Evolutionary conservation across 2,329 filamentous ascomycete genomes (phyloP).

Genomic region (Fusarium sp.): DNA sequence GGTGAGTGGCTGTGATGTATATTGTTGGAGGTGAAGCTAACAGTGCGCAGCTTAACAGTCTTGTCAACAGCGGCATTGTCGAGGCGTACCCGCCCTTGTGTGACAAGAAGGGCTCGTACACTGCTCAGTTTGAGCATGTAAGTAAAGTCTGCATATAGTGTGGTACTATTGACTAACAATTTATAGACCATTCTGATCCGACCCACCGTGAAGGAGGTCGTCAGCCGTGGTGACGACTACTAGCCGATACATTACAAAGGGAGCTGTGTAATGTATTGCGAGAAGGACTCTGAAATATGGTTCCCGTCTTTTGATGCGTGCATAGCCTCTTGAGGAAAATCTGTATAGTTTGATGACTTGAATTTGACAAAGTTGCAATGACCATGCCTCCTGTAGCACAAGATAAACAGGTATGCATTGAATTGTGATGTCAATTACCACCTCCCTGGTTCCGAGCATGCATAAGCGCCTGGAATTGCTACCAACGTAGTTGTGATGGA

Average conservation of each 20-base stretch:
- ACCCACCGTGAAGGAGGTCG: slow-evolving; percentile 86
- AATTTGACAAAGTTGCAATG: neutral
- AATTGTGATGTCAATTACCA: neutral
- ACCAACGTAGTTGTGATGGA: slow-evolving; percentile 14
- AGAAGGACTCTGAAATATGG: slow-evolving; percentile 48
- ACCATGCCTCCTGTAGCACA: neutral
- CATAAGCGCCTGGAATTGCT: slow-evolving; percentile 13
- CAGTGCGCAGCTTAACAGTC: slow-evolving; percentile 77
- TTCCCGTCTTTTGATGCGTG: slow-evolving; percentile 36
- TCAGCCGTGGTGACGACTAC: slow-evolving; percentile 88
- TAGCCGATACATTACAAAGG: slow-evolving; percentile 53
- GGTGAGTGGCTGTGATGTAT: slow-evolving; percentile 62
- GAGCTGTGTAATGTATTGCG: slow-evolving; percentile 14
- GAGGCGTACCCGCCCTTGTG: slow-evolving; percentile 90
- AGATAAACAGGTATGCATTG: neutral
- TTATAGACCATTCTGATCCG: slow-evolving; percentile 79
- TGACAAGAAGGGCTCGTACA: slow-evolving; percentile 95
- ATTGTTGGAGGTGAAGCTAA: slow-evolving; percentile 10
- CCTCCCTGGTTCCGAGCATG: neutral
- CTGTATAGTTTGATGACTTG: slow-evolving; percentile 9
- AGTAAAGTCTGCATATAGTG: slow-evolving; percentile 53
- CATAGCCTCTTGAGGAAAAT: slow-evolving; percentile 9
- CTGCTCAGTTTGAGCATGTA: slow-evolving; percentile 94
- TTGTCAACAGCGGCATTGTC: slow-evolving; percentile 85
- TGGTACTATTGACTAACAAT: slow-evolving; percentile 17